phyloP scores from a whole-genome alignment of 805 yeast genomes.

The Candida morakotiae region DNA sequence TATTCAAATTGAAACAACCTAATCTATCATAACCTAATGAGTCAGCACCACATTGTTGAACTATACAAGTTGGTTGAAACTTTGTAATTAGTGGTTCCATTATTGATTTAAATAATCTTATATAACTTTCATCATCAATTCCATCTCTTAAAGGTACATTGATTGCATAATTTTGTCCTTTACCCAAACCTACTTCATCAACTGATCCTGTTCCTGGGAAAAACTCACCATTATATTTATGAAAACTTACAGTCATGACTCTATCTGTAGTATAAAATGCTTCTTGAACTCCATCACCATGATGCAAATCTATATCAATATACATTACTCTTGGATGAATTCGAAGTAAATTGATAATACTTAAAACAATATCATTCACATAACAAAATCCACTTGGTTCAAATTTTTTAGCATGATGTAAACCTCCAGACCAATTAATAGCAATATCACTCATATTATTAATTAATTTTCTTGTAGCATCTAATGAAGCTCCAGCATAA shows the following conservation, averaged over 20 bases:
- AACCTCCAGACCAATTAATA: constrained; percentile 93
- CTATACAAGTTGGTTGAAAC: constrained; percentile 91
- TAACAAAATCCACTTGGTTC: constrained; percentile 97
- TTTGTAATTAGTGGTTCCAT: constrained; percentile 87
- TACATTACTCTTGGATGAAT: constrained; percentile 91
- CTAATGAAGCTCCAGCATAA: constrained; percentile 91
- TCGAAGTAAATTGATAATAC: constrained; percentile 77
- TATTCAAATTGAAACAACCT: constrained; percentile 90
- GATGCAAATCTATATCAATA: constrained; percentile 92
- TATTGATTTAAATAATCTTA: constrained; percentile 71
- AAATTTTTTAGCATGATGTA: constrained; percentile 92
- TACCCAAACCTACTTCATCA: constrained; percentile 84
- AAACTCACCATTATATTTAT: constrained; percentile 88
- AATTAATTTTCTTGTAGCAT: constrained; percentile 82
- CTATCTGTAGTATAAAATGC: constrained; percentile 93
- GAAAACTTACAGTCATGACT: constrained; percentile 95
- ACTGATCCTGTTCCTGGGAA: constrained; percentile 97
- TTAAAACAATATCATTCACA: constrained; percentile 88
- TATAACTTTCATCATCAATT: constrained; percentile 86
- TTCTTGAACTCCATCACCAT: constrained; percentile 98
- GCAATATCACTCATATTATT: constrained; percentile 91
- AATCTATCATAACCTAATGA: constrained; percentile 89
- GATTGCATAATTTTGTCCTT: constrained; percentile 82
- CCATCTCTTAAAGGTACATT: constrained; percentile 95
- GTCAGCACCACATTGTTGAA: constrained; percentile 97